Conservation (phyloP, 164 flowering plant species). For the Saururus chinensis region DNA sequence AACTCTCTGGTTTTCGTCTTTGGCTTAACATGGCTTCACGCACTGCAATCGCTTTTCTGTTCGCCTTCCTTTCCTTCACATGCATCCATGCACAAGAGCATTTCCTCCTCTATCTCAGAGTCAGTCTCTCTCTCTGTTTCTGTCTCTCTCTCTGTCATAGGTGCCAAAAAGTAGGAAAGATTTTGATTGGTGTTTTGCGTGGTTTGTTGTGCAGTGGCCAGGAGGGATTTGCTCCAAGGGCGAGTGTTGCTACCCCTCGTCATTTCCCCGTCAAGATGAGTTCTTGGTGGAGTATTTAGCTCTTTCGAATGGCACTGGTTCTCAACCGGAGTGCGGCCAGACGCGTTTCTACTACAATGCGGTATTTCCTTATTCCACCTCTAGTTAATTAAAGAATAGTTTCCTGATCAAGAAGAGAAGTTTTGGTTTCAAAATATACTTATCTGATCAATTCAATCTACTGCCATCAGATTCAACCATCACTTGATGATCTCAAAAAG, state of each 20-base stretch:
- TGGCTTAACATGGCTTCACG: background rate
- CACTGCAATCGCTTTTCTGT: background rate
- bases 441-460: too few species aligned
- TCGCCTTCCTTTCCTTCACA: background rate
- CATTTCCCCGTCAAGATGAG: conserved; percentile 1
- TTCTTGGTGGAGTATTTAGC: background rate
- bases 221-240: conserved; percentile 1
- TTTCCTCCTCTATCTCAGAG: background rate
- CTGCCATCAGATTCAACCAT: background rate
- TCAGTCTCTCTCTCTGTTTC: background rate
- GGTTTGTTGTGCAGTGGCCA: background rate
- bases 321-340: background rate
- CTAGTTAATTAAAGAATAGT: background rate
- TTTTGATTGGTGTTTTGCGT: background rate
- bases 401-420: too few species aligned
- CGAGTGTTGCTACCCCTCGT: conserved; percentile 1
- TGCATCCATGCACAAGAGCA: background rate
- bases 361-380: background rate
- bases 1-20: background rate
- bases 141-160: background rate
- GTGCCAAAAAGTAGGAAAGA: background rate
- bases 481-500: background rate
- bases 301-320: background rate
- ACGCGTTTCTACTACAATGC: background rate
- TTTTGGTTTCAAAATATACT: too few species aligned